phyloP scores from a whole-genome alignment of 1,139 yeast genomes.

The Magnusiomyces magnusii region DNA sequence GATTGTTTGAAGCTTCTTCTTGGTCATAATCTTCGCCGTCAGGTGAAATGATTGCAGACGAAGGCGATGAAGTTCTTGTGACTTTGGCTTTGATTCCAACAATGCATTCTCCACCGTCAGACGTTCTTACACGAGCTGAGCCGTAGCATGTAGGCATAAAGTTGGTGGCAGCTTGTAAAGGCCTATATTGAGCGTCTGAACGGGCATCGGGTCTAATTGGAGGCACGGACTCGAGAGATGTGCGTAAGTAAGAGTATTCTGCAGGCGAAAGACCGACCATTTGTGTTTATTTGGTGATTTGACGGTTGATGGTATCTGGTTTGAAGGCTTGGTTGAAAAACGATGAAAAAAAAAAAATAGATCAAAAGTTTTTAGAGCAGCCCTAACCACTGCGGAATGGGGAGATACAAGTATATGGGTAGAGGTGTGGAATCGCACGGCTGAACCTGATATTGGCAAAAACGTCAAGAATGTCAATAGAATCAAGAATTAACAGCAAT shows the following conservation, averaged over 20 bases:
- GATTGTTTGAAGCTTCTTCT: conserved; percentile 20
- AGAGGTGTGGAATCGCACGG: no score
- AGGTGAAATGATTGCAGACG: neutral
- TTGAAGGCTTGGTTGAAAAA: neutral
- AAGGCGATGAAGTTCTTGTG: conserved; percentile 41
- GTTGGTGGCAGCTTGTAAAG: conserved; percentile 73
- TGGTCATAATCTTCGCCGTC: neutral
- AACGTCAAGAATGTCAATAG: no score
- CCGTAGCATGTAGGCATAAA: conserved; percentile 87
- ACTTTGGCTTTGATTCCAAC: conserved; percentile 86
- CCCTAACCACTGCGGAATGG: neutral
- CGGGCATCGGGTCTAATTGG: conserved; percentile 83
- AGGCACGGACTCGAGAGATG: conserved; percentile 55
- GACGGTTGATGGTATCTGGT: no score
- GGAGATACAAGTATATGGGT: no score
- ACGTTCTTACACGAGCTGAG: conserved; percentile 73
- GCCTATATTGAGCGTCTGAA: conserved; percentile 63
- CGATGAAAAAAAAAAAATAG: neutral
- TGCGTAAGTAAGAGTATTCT: conserved; percentile 72
- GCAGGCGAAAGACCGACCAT: conserved; percentile 55
- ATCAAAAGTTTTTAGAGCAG: neutral
- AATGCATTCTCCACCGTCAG: conserved; percentile 89
- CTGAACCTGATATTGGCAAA: no score
- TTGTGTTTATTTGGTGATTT: no score
- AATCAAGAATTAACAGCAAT: no score